Conservation (phyloP, 257 asterid species). For the Plantago elongata region DNA sequence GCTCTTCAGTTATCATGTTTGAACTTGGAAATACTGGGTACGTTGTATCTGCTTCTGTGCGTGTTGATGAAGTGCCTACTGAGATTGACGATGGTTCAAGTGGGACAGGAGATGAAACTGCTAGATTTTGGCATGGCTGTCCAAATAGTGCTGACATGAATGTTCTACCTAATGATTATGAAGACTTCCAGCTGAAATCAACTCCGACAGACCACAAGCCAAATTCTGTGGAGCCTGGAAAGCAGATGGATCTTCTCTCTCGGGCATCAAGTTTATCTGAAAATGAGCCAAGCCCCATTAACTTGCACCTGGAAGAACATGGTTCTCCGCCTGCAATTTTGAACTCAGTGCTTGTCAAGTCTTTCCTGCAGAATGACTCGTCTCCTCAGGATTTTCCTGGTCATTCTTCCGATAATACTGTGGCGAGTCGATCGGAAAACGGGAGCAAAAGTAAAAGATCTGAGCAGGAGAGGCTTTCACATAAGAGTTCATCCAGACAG, state of each 20-base stretch:
- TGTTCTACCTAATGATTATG: slow-evolving; percentile 36
- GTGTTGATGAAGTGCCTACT: slow-evolving; percentile 38
- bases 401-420: slow-evolving; percentile 32
- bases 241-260: slow-evolving; percentile 41
- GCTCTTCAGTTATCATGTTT: slow-evolving; percentile 62
- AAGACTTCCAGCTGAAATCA: slow-evolving; percentile 32
- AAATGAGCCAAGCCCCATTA: slow-evolving; percentile 42
- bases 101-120: slow-evolving; percentile 46
- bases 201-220: slow-evolving; percentile 38
- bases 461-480: slow-evolving; percentile 38
- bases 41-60: slow-evolving; percentile 43
- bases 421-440: slow-evolving; percentile 33
- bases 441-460: slow-evolving; percentile 41
- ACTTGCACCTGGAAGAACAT: slow-evolving; percentile 28
- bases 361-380: slow-evolving; percentile 27
- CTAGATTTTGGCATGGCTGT: slow-evolving; percentile 39
- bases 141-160: slow-evolving; percentile 29
- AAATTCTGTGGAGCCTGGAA: slow-evolving; percentile 37
- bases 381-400: slow-evolving; percentile 30
- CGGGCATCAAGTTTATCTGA: slow-evolving; percentile 47
- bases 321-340: slow-evolving; percentile 34
- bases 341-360: slow-evolving; percentile 25
- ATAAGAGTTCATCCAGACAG: slow-evolving; percentile 45
- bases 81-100: slow-evolving; percentile 43
- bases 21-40: slow-evolving; percentile 51